phyloP scores from a whole-genome alignment of 768 basidiomycete species.

The Kwoniella dendrophila region DNA sequence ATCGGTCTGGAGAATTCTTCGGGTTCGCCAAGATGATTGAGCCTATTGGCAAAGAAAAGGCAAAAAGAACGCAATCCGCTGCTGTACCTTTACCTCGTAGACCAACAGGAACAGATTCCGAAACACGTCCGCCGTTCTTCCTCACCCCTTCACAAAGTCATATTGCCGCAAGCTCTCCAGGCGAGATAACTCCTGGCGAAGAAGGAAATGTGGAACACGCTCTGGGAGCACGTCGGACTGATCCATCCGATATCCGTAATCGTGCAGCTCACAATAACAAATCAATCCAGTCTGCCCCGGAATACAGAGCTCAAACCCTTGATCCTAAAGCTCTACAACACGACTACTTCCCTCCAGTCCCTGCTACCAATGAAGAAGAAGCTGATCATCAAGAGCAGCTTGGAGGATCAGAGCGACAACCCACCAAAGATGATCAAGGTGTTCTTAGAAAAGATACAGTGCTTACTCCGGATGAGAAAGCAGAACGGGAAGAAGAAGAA shows the following conservation, averaged over 20 bases:
- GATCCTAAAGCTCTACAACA: constrained; percentile 31
- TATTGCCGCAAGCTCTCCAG: constrained; percentile 33
- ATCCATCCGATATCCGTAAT: constrained; percentile 27
- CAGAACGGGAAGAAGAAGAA: constrained; percentile 28
- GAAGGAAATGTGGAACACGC: constrained; percentile 19
- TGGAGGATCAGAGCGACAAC: constrained; percentile 26
- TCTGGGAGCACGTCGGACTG: constrained; percentile 30
- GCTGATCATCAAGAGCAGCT: constrained; percentile 27
- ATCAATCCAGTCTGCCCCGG: constrained; percentile 15
- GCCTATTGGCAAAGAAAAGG: constrained; percentile 36
- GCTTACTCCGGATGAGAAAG: constrained; percentile 34
- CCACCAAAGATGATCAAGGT: constrained; percentile 39
- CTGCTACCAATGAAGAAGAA: constrained; percentile 9
- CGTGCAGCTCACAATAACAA: constrained; percentile 3
- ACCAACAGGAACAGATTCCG: constrained; percentile 21
- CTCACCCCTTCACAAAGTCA: constrained; percentile 36
- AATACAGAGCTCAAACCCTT: constrained; percentile 28
- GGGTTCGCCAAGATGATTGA: constrained; percentile 78
- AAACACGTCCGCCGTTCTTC: constrained; percentile 25
- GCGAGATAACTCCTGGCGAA: constrained; percentile 37
- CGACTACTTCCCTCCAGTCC: constrained; percentile 33
- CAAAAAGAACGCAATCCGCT: constrained; percentile 11
- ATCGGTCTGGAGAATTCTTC: constrained; percentile 91
- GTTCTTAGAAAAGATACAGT: constrained; percentile 54
- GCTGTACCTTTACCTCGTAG: neutral